These are phyloP conservation scores for Eimeria maxima DNA, from an alignment of 169 alveolate species.

Conservation along the genomic window DNA sequence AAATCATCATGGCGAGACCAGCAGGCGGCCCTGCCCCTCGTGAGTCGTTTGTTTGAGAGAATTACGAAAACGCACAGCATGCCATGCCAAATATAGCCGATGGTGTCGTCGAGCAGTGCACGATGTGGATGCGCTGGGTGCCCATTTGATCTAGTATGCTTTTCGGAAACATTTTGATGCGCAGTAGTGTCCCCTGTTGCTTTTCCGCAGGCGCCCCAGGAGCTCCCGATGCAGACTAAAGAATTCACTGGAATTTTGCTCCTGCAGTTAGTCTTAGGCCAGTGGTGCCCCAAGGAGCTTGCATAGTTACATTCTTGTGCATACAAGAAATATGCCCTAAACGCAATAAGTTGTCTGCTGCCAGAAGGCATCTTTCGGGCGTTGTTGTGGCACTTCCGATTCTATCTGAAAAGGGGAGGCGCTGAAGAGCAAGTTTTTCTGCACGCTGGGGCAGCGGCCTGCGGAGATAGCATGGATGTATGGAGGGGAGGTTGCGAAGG, in stretches of 20 bases:
- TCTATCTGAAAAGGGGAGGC: neutral
- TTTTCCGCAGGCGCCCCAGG: constrained; percentile 72
- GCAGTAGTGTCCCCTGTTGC: neutral
- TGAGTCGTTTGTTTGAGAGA: constrained; percentile 8
- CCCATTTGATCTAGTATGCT: neutral
- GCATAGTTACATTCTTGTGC: neutral
- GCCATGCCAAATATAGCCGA: neutral
- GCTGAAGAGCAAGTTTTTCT: neutral
- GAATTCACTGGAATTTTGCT: neutral
- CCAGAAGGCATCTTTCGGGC: neutral
- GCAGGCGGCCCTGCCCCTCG: constrained; percentile 99
- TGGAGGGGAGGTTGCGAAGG: neutral
- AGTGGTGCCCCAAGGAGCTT: neutral
- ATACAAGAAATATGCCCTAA: neutral
- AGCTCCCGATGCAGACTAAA: constrained; percentile 74
- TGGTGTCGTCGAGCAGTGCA: neutral
- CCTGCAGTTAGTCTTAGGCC: neutral
- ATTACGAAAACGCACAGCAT: neutral
- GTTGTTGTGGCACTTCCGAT: neutral
- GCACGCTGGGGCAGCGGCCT: constrained; percentile 5
- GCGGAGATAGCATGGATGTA: neutral
- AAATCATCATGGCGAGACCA: constrained; percentile 99
- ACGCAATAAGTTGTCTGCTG: neutral
- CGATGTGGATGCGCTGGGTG: neutral
- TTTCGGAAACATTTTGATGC: too few species aligned